A percentile compares a stretch with the other conserved stretches of the same genome.
phyloP scores from a whole-genome alignment of 2,329 filamentous ascomycete species.

The Drechslerella stenobrocha region DNA sequence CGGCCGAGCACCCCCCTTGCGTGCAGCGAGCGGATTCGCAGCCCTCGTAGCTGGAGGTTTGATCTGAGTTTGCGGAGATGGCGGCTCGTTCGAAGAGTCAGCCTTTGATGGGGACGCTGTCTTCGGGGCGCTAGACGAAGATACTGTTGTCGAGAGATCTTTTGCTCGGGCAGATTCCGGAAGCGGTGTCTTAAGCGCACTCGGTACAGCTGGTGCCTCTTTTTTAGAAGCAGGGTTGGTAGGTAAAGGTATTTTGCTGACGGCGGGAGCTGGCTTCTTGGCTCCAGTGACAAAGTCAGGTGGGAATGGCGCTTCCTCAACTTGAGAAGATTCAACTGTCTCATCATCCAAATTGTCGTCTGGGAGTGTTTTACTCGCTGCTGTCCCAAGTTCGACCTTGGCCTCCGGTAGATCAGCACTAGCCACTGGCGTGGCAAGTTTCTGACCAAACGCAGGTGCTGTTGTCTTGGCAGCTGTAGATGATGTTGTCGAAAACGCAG shows the following conservation, averaged over 20 bases:
- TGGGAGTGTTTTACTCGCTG: constrained; percentile 33
- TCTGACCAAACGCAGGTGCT: constrained; percentile 29
- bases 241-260: constrained; percentile 34
- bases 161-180: constrained; percentile 18
- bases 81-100: background rate
- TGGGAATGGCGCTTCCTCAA: constrained; percentile 33
- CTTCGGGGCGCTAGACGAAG: too few species aligned
- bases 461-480: constrained; percentile 13
- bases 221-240: constrained; percentile 28
- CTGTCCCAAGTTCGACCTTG: constrained; percentile 8
- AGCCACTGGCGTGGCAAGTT: constrained; percentile 8
- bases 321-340: constrained; percentile 20
- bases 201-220: background rate
- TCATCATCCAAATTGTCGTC: constrained; percentile 37
- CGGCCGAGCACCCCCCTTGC: constrained; percentile 10
- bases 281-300: constrained; percentile 26
- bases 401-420: constrained; percentile 12
- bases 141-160: background rate
- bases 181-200: constrained; percentile 22
- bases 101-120: constrained; percentile 2
- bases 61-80: background rate
- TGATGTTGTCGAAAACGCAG: constrained; percentile 22
- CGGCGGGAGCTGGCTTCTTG: constrained; percentile 12
- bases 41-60: constrained; percentile 9
- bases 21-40: constrained; percentile 25